Evolutionary conservation across 345 rosid genomes (phyloP).

Genomic region (Pistacia integerrima): DNA sequence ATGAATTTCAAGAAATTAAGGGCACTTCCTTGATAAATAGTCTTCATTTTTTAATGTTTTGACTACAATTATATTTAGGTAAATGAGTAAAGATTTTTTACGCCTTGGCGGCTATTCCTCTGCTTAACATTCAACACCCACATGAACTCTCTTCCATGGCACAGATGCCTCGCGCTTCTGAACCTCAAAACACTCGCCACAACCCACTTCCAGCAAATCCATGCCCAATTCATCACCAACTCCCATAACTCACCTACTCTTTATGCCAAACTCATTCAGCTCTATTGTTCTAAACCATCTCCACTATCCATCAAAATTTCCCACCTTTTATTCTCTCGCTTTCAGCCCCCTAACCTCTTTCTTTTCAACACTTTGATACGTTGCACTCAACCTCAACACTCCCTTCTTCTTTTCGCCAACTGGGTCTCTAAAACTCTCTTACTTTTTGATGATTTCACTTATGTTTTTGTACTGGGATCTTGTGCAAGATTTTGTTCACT

Average conservation of each 20-base stretch:
- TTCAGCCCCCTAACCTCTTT: constrained; percentile 39
- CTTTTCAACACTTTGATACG: constrained; percentile 68
- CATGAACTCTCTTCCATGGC: constrained; percentile 32
- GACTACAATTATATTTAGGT: no score
- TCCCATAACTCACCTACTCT: constrained; percentile 40
- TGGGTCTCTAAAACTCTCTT: constrained; percentile 39
- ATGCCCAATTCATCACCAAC: constrained; percentile 50
- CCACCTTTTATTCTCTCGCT: constrained; percentile 35
- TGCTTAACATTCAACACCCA: not conserved
- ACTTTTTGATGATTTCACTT: constrained; percentile 48
- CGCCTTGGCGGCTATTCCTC: not conserved
- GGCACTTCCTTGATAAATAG: no score
- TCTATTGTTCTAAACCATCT: constrained; percentile 40
- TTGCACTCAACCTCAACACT: constrained; percentile 51
- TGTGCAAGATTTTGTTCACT: constrained; percentile 50
- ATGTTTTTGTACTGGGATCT: constrained; percentile 57
- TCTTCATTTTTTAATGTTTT: no score
- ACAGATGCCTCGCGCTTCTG: constrained; percentile 24
- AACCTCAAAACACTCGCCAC: constrained; percentile 30
- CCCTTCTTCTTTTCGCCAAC: constrained; percentile 44
- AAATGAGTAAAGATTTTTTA: no score
- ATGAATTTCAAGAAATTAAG: no score
- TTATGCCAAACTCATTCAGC: constrained; percentile 44
- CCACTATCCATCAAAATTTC: constrained; percentile 40
- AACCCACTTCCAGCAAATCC: constrained; percentile 48